These are phyloP conservation scores for Tilletia horrida DNA, from an alignment of 1,284 basidiomycete genomes.

Conservation along the genomic window DNA sequence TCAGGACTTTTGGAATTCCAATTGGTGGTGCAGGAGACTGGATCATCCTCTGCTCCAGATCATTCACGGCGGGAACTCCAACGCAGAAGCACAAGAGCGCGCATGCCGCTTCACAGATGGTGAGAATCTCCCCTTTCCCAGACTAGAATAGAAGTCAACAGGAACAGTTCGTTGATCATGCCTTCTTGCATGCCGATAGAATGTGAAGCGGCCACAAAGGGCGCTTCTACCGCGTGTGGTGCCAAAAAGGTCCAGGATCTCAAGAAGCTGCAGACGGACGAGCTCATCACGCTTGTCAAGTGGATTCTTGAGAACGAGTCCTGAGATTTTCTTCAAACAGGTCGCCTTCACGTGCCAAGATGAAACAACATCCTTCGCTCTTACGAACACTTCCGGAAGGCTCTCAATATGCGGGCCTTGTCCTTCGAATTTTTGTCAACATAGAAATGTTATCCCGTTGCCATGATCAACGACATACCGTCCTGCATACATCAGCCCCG, in stretches of 20 bases:
- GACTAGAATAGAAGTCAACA: too few species aligned
- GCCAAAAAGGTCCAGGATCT: conserved; percentile 5
- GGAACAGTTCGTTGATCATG: too few species aligned
- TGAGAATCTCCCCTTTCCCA: not conserved
- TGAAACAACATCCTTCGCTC: too few species aligned
- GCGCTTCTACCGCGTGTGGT: conserved; percentile 4
- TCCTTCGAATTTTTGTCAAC: too few species aligned
- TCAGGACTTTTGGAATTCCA: conserved; percentile 16
- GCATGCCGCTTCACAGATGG: conserved; percentile 14
- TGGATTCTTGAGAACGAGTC: conserved; percentile 9
- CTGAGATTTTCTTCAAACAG: too few species aligned
- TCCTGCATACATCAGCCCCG: too few species aligned
- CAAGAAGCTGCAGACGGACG: conserved; percentile 8
- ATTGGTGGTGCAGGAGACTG: not conserved
- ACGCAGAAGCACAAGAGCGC: conserved; percentile 1
- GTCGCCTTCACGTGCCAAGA: too few species aligned
- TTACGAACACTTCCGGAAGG: too few species aligned
- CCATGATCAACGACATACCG: too few species aligned
- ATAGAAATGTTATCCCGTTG: too few species aligned
- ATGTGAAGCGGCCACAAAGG: conserved; percentile 10
- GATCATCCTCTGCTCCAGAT: conserved; percentile 11
- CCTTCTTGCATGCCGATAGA: too few species aligned
- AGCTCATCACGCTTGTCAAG: conserved; percentile 6
- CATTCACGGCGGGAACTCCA: not conserved
- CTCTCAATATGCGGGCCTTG: too few species aligned